Evolutionary conservation across 2,329 filamentous ascomycete genomes (phyloP), one percentile per base, ranked within the genome.

Genomic region (Nemania diffusa): DNA sequence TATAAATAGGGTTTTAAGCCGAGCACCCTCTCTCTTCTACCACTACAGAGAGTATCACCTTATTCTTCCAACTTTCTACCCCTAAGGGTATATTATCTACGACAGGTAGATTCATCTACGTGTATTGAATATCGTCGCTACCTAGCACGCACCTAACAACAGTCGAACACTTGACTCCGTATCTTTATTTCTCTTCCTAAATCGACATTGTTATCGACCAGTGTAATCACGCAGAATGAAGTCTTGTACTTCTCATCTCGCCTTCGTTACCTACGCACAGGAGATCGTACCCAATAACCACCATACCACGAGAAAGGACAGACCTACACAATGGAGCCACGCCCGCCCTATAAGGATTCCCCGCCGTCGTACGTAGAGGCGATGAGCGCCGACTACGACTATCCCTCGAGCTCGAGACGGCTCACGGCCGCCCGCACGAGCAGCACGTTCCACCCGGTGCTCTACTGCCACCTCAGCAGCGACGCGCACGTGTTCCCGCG

Each of bases 291-390:
- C 20, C 37, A 42, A 32, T 13, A 29, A 24, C 24, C 3, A 48
- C 5, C 3, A 46, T 11, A 50, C 32, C 51, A 26, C 17, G 4
- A 55, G 17, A 64, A n/a, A 26, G 24, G 55, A 9, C 24, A 56
- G 3, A 34, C 26, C 17, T 13, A 52, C 44, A 34, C 55, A 51
- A 13, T 52, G 26, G 13, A n/a, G 8, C n/a, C 13, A 22, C 52
- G 22, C 3, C 6, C 51, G 37, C 7, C 5, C 40, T 37, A 64
- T 2, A 5, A 15, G 2, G 68, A 68, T 17, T 44, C 52, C 24
- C 68, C 68, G 29, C 68, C 68, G 9, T 68, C 68, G 32, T 70
- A 70, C 62, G 61, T 34, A 7, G 68, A 68, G 58, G 68, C 68
- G 24, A 65, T 51, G 7, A 34, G 67, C 29, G 5, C 5, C 24